Evolutionary conservation across 2,329 filamentous ascomycete genomes (phyloP).

Genomic region (Coccinonectria pachysandricola): DNA sequence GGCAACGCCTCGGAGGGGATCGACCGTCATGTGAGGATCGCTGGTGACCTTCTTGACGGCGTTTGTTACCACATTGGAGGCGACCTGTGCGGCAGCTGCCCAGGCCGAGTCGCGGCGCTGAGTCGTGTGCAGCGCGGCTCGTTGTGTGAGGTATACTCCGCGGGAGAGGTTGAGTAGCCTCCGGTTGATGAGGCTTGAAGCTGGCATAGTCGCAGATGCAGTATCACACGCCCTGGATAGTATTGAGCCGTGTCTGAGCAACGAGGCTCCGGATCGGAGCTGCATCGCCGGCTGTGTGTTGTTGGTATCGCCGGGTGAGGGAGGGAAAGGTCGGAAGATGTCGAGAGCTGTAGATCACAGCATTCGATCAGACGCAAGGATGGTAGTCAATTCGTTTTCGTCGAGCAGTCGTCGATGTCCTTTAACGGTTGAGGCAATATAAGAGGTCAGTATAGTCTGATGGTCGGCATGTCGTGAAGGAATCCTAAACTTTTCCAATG

Average conservation of each 20-base stretch:
- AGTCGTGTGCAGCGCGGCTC: slow-evolving; percentile 32
- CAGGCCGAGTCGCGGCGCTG: slow-evolving; percentile 51
- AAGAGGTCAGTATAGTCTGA: not conserved
- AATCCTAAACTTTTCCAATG: slow-evolving; percentile 18
- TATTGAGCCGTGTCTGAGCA: slow-evolving; percentile 27
- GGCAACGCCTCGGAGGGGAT: slow-evolving; percentile 80
- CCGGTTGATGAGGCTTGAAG: slow-evolving; percentile 2
- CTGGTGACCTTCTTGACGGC: slow-evolving; percentile 52
- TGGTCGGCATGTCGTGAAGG: not conserved
- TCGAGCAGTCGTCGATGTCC: slow-evolving; percentile 3
- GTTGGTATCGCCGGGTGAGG: slow-evolving; percentile 3
- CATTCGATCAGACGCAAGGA: not conserved
- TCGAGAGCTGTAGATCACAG: not conserved
- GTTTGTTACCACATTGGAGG: slow-evolving; percentile 61
- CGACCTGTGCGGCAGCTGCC: slow-evolving; percentile 62
- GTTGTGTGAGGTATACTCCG: too few species aligned
- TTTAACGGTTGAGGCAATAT: slow-evolving; percentile 2
- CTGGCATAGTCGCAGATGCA: too few species aligned
- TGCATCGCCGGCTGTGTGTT: slow-evolving; percentile 31
- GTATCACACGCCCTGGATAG: slow-evolving; percentile 7
- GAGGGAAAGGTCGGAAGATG: slow-evolving; percentile 1
- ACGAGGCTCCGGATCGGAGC: slow-evolving; percentile 42
- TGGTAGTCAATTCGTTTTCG: too few species aligned
- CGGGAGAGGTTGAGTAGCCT: too few species aligned
- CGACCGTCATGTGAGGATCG: slow-evolving; percentile 63